Percentiles rank a stretch among this genome's conserved stretches.
These are phyloP conservation scores for Spathaspora girioi DNA, from an alignment of 805 yeast genomes.

Conservation along the genomic window DNA sequence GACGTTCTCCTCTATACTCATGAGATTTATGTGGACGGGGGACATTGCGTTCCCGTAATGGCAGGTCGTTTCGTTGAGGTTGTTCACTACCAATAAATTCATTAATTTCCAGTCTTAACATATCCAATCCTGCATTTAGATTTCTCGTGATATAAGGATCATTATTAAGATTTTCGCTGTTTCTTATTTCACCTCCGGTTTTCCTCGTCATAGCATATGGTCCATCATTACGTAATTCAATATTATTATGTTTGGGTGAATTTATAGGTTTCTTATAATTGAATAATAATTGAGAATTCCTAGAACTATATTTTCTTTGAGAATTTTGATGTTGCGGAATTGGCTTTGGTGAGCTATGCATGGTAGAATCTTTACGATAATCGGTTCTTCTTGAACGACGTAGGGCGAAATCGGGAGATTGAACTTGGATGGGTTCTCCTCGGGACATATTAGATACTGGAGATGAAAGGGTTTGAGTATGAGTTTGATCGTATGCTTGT, in stretches of 20 bases:
- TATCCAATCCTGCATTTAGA: conserved; percentile 38
- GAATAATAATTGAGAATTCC: conserved; percentile 32
- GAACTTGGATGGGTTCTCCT: not conserved
- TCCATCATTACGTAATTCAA: not conserved
- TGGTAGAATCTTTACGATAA: conserved; percentile 27
- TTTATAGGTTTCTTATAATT: conserved; percentile 26
- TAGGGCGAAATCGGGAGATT: conserved; percentile 23
- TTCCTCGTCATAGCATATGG: not conserved
- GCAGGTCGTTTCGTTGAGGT: not conserved
- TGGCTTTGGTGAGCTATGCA: conserved; percentile 7
- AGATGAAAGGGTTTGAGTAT: not conserved
- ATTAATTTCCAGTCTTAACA: conserved; percentile 39
- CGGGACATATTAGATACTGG: not conserved
- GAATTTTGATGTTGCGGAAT: conserved; percentile 1
- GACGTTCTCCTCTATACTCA: not conserved
- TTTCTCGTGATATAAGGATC: conserved; percentile 12
- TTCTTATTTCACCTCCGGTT: not conserved
- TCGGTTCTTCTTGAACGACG: conserved; percentile 38
- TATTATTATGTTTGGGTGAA: not conserved
- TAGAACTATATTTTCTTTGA: conserved; percentile 1
- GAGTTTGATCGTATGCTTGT: conserved; percentile 2
- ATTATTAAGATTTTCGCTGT: not conserved
- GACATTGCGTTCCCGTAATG: not conserved
- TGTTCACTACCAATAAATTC: conserved; percentile 37
- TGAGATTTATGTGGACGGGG: not conserved